Evolutionary conservation across 2,329 filamentous ascomycete genomes (phyloP).

Genomic region (Orbilia ellipsospora): DNA sequence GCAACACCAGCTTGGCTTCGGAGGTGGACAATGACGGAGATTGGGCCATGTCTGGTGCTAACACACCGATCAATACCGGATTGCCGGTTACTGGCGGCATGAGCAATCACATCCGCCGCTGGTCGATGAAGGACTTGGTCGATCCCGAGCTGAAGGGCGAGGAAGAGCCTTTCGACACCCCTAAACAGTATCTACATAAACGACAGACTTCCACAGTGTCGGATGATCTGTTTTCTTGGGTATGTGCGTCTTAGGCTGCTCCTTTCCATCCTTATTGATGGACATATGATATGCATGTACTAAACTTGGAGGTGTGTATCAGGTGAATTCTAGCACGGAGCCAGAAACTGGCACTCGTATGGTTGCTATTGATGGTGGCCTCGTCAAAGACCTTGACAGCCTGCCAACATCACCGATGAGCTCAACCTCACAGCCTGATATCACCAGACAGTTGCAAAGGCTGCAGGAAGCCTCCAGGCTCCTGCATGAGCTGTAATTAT

Average conservation of each 20-base stretch:
- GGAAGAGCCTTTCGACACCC: constrained; percentile 42
- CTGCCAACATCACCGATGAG: constrained; percentile 42
- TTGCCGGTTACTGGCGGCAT: constrained; percentile 12
- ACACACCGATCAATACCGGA: constrained; percentile 31
- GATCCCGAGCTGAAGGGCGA: constrained; percentile 29
- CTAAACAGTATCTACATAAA: constrained; percentile 45
- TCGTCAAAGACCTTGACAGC: constrained; percentile 41
- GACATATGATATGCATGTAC: neutral
- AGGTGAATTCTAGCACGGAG: constrained; percentile 44
- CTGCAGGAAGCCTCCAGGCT: constrained; percentile 39
- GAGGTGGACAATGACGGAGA: constrained; percentile 44
- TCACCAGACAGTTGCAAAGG: constrained; percentile 32
- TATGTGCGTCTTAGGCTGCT: constrained; percentile 7
- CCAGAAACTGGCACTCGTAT: constrained; percentile 32
- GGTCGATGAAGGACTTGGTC: constrained; percentile 45
- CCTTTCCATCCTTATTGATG: neutral
- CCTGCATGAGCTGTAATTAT: constrained; percentile 37
- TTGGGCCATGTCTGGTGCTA: constrained; percentile 39
- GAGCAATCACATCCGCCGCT: constrained; percentile 27
- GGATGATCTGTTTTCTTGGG: constrained; percentile 39
- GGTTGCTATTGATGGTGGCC: constrained; percentile 18
- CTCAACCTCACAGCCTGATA: constrained; percentile 25
- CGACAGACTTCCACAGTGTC: constrained; percentile 31
- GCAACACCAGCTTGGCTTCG: constrained; percentile 27
- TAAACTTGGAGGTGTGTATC: neutral